Conservation (phyloP, 2,329 filamentous ascomycete genomes). For the Apiospora kogelbergensis region DNA sequence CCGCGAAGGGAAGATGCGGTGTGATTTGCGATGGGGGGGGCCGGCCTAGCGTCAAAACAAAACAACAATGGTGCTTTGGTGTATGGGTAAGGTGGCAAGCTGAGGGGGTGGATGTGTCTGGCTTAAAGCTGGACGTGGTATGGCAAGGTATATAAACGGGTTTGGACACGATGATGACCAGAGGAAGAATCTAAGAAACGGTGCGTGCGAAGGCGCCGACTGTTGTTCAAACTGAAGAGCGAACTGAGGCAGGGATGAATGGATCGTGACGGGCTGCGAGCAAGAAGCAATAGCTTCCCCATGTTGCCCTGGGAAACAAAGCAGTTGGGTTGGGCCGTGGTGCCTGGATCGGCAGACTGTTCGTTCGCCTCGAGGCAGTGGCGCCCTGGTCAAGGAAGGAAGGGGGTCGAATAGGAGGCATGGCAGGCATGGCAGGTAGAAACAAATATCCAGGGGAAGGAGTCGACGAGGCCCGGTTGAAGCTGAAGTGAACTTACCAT, state of each 20-base stretch:
- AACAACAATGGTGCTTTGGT: background rate
- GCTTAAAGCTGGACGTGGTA: background rate
- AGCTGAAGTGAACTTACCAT: conserved; percentile 62
- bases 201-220: background rate
- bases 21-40: background rate
- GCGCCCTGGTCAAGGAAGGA: background rate
- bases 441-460: background rate
- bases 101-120: background rate
- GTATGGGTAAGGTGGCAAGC: background rate
- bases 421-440: too few species aligned
- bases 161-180: background rate
- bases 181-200: background rate
- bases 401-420: background rate
- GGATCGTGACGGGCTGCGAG: background rate
- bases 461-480: background rate
- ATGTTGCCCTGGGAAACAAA: background rate
- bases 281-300: background rate
- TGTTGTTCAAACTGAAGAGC: background rate
- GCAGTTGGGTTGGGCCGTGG: background rate
- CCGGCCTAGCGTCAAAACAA: background rate
- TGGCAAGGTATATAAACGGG: background rate
- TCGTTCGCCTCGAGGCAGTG: background rate
- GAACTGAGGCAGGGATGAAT: background rate
- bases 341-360: background rate
- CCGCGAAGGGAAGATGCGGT: background rate